A percentile compares a stretch with the other conserved stretches of the same genome.
Conservation (phyloP, 2,329 filamentous ascomycete genomes). For the Aspergillus sp. region DNA sequence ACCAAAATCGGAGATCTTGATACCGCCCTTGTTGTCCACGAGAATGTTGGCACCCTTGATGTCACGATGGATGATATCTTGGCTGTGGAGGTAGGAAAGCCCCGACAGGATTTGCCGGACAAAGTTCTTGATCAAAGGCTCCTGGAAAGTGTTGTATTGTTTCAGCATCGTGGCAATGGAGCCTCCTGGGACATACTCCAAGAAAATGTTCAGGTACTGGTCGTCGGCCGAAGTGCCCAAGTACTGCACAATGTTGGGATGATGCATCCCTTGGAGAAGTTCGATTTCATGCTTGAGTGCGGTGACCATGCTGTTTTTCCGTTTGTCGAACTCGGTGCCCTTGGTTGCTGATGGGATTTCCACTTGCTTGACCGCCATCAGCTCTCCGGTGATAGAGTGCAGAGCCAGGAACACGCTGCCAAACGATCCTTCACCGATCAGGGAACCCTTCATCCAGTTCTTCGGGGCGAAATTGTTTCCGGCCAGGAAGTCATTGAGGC, state of each 20-base stretch:
- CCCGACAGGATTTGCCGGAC: slow-evolving; percentile 93
- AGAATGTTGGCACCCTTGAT: slow-evolving; percentile 99
- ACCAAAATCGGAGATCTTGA: slow-evolving; percentile 99
- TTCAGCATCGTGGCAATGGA: slow-evolving; percentile 98
- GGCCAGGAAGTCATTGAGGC: slow-evolving; percentile 83
- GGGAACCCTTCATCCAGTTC: slow-evolving; percentile 98
- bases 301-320: slow-evolving; percentile 98
- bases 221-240: slow-evolving; percentile 90
- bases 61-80: slow-evolving; percentile 96
- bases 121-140: slow-evolving; percentile 92
- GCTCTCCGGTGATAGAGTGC: slow-evolving; percentile 92
- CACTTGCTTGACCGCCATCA: slow-evolving; percentile 98
- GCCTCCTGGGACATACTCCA: slow-evolving; percentile 96
- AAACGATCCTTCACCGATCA: slow-evolving; percentile 96
- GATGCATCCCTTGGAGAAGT: slow-evolving; percentile 87
- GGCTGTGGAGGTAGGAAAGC: slow-evolving; percentile 86
- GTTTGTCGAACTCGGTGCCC: slow-evolving; percentile 75
- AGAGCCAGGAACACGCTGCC: slow-evolving; percentile 93
- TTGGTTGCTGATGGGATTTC: slow-evolving; percentile 81
- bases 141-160: slow-evolving; percentile 92
- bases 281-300: slow-evolving; percentile 96
- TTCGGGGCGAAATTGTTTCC: slow-evolving; percentile 94
- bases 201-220: slow-evolving; percentile 96
- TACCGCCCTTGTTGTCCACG: slow-evolving; percentile 97
- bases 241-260: slow-evolving; percentile 97